Base-by-base conservation (phyloP, 352 stramenopile species). In the Globisporangium perplexum region DNA sequence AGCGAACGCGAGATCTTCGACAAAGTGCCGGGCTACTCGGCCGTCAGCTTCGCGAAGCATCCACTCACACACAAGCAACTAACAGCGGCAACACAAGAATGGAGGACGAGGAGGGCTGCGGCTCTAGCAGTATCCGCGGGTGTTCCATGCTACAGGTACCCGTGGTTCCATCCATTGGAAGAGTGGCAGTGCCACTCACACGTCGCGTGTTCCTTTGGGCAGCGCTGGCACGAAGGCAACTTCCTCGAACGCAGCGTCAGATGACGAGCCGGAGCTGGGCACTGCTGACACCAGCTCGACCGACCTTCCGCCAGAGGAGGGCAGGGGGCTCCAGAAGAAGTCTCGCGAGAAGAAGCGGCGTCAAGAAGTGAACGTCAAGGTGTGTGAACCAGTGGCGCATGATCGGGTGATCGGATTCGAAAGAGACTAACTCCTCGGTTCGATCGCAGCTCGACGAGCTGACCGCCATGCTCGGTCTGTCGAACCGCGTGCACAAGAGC, bases 321-420 rank as follows among this genome's bases (percentile, higher is more conserved):
- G 86, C 42, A 68, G 76, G 49, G 75, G 78, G 10, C 83, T 74
- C 49, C 68, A 77, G 18, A 90, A 90, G 57, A 90, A 90, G 49
- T 88, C 77, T 17, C 63, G 79, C 15, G 79, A 90, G 44, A 90
- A 88, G 59, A 87, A 87, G 73, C 69, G 77, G 36, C 72, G 79
- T 56, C 79, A 87, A 63, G 79, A 90, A 58, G 79, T 90, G 42
- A 90, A 90, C 56, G 69, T 86, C 54, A 86, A 88, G 74, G 77
- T 88, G 63, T 28, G 53, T 18, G 35, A 3, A 18, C n/a, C n/a
- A 18, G 35, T 15, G 14, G 10, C 7, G 12, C 18, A 3, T 49
- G n/a, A n/a, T 33, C 15, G 18, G 44, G 23, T 48, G 39, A 47
- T 51, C 28, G 30, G n/a, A n/a, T 39, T 22, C 7, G 31, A 23